Evolutionary conservation across 257 asterid species (phyloP).

Genomic region (Linderniella brevidens): DNA sequence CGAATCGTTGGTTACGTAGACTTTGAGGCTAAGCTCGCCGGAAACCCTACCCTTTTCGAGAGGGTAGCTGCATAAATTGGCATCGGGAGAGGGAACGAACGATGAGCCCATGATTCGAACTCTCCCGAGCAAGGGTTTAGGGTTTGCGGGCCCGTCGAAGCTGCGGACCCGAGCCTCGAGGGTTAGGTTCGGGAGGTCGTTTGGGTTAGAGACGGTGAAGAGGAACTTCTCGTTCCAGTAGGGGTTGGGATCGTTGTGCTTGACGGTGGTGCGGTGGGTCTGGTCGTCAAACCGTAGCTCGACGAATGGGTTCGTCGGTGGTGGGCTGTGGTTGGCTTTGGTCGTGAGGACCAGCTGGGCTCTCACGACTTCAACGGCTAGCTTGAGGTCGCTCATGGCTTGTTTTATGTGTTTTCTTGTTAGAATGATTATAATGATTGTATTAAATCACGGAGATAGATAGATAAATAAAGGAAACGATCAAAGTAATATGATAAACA

Average conservation of each 20-base stretch:
- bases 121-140: not conserved
- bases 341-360: conserved; percentile 27
- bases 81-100: not conserved
- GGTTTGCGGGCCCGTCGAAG: not conserved
- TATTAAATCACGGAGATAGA: no score
- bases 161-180: conserved; percentile 21
- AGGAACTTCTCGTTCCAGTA: conserved; percentile 26
- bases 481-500: no score
- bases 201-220: conserved; percentile 23
- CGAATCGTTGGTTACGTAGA: not conserved
- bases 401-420: no score
- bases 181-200: conserved; percentile 14
- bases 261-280: conserved; percentile 22
- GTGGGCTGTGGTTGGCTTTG: conserved; percentile 18
- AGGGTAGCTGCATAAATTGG: not conserved
- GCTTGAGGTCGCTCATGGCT: not conserved
- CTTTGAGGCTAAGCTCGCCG: not conserved
- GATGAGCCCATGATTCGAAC: not conserved
- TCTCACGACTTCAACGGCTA: conserved; percentile 28
- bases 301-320: conserved; percentile 22
- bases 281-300: conserved; percentile 32
- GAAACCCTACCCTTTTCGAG: not conserved
- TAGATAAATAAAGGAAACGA: no score
- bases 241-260: conserved; percentile 29
- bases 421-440: no score